Evolutionary conservation across 805 yeast species (phyloP), one percentile per base, ranked within the genome.

Genomic region (Candida parachauliodes): DNA sequence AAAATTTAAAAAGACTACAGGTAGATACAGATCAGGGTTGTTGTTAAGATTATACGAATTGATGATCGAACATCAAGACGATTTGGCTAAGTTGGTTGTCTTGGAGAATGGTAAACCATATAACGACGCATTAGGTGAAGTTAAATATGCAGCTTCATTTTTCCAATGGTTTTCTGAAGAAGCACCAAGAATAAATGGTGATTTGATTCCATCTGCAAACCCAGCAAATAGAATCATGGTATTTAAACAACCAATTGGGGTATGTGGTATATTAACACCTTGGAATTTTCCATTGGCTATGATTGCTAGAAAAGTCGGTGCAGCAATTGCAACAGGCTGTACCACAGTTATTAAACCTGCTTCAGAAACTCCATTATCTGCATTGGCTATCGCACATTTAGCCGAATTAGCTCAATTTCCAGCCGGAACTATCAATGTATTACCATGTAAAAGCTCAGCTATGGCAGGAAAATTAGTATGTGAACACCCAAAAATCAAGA

Each of bases 121-220:
- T 10, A 71, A 77, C 1, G 93, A 84, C 54, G 81, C 91, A n/a
- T 54, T 62, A 34, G 89, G 88, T 4, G 93, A 84, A 55, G 70
- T 83, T 20, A 56, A 51, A 34, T 79, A 80, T 48, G 81, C 83
- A 8, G 82, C 87, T 1, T 75, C 85, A 5, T 88, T 83, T 59
- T 83, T 86, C 57, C 88, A 87, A 54, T 89, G 97, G 96, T 89
- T 79, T 54, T 71, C 94, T 22, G 93, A 83, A 57, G 85, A 79
- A 48, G 91, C 91, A 6, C 84, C 88, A 27, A 72, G 88, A 48
- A 58, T 75, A 19, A 64, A 76, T 37, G 93, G 91, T n/a, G 81
- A 79, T 45, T 62, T 72, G 12, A 76, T 83, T 38, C 72, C 74
- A n/a, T 74, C 87, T 2, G 65, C 73, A 36, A 65, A 62, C 42